phyloP scores from a whole-genome alignment of 2,329 filamentous ascomycete genomes.

The Pseudogymnoascus destructans region DNA sequence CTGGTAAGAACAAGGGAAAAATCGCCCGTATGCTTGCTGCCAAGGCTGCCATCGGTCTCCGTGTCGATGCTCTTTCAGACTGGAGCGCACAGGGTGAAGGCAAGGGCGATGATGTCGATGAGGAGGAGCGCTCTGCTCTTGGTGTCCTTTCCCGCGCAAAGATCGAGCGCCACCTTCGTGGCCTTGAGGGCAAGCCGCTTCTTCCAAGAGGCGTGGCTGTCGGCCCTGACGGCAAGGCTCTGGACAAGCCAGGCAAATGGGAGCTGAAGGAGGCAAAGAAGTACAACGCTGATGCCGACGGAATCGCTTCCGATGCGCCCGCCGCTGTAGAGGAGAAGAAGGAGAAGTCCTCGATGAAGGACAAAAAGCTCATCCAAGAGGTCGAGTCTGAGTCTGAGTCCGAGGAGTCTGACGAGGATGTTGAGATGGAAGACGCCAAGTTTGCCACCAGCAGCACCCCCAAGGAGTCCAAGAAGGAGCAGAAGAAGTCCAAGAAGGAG shows the following conservation, averaged over 20 bases:
- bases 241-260: constrained; percentile 59
- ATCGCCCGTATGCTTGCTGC: constrained; percentile 92
- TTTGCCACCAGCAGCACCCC: constrained; percentile 25
- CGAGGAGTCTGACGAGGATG: constrained; percentile 14
- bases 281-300: constrained; percentile 92
- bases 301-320: constrained; percentile 55
- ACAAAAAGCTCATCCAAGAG: constrained; percentile 28
- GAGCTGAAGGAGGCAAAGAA: constrained; percentile 84
- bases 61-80: constrained; percentile 78
- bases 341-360: constrained; percentile 35
- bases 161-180: constrained; percentile 63
- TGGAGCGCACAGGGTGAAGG: constrained; percentile 58
- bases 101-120: constrained; percentile 51
- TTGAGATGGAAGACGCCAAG: constrained; percentile 21
- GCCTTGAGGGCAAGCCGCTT: constrained; percentile 81
- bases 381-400: constrained; percentile 20
- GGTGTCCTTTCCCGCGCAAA: constrained; percentile 60
- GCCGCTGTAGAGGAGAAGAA: constrained; percentile 37
- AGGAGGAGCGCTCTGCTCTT: constrained; percentile 76
- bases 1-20: constrained; percentile 98
- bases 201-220: constrained; percentile 63
- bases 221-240: constrained; percentile 55
- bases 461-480: constrained; percentile 27
- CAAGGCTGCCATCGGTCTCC: constrained; percentile 84
- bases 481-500: constrained; percentile 33